Base-by-base conservation (phyloP, 2,329 filamentous ascomycete genomes). In the Paracoccidioides brasiliensis region DNA sequence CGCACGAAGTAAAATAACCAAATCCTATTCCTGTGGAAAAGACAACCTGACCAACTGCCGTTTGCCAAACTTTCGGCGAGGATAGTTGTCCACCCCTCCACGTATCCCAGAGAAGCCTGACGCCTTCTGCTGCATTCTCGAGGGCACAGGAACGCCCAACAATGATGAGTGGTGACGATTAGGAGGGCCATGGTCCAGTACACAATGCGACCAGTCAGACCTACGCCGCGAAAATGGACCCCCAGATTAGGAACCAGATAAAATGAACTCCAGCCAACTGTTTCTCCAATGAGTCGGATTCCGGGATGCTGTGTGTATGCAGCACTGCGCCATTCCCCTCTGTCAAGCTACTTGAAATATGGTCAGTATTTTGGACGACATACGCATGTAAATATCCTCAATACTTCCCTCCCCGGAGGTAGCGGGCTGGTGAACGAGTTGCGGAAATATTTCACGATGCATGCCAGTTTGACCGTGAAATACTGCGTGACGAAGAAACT, bases 111-210 rank as follows among this genome's bases (percentile, higher is more conserved):
- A 74, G 61, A 0, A 81, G 70, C 56, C 70, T 74, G 38, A 81
- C 69, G 5, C 79, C 80, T 32, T 74, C 74, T 1, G 71, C 62
- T 0, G 80, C 80, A 61, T 81, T 80, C 0, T 75, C 72, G 0
- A 81, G 75, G 0, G 79, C 80, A 0, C 76, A 64, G 0, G 76
- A 72, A 1, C 79, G 74, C 15, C 78, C 79, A 49, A 82, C 74
- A 32, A 82, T 71, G 55, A 81, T 75, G 58, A 82, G 77, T 80
- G 12, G 78, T 77, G 56, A 79, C 68, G 52, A 82, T 80, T 0
- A 80, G 79, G 4, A 82, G 64, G 0, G 78, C 78, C 78, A 82
- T 81, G n/a, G 79, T 81, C 65, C 79, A 80, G 67, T 81, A 82
- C 4, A 81, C 79, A 8, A 80, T 80, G 5, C 79, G 74, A 1